A percentile compares a stretch with the other conserved stretches of the same genome.
These are phyloP conservation scores for Pseudomassariella vexata DNA, from an alignment of 2,329 filamentous ascomycete genomes.

Conservation along the genomic window DNA sequence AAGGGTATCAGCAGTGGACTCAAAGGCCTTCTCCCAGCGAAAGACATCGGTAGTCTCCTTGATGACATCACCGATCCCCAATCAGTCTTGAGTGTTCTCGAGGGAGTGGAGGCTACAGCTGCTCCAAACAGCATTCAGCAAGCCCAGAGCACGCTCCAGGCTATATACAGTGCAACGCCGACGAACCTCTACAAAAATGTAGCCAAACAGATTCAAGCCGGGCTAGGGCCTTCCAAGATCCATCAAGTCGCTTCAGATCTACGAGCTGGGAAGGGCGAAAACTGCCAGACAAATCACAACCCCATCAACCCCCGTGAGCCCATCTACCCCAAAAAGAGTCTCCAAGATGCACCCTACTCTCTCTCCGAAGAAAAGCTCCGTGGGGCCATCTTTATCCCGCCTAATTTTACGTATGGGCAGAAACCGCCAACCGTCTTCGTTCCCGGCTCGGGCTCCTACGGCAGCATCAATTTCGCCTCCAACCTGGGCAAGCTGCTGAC, in stretches of 20 bases:
- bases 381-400: conserved; percentile 7
- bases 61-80: conserved; percentile 1
- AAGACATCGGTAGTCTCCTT: conserved; percentile 1
- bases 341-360: conserved; percentile 5
- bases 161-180: conserved; percentile 2
- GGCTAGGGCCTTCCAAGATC: background rate
- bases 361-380: conserved; percentile 5
- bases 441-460: conserved; percentile 7
- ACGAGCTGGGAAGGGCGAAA: background rate
- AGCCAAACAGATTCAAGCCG: conserved; percentile 1
- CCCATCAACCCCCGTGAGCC: background rate
- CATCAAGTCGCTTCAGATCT: background rate
- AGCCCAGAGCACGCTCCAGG: conserved; percentile 1
- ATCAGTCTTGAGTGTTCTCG: background rate
- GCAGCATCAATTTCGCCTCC: conserved; percentile 3
- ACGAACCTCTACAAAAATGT: conserved; percentile 1
- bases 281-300: conserved; percentile 4
- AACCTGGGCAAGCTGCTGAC: conserved; percentile 8
- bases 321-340: conserved; percentile 2
- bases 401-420: conserved; percentile 5
- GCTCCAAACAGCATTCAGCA: background rate
- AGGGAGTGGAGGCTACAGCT: background rate
- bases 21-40: too few species aligned
- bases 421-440: conserved; percentile 7
- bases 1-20: too few species aligned